These are phyloP conservation scores for Saccharomyces uvarum DNA, from an alignment of 1,139 yeast genomes.

Conservation along the genomic window DNA sequence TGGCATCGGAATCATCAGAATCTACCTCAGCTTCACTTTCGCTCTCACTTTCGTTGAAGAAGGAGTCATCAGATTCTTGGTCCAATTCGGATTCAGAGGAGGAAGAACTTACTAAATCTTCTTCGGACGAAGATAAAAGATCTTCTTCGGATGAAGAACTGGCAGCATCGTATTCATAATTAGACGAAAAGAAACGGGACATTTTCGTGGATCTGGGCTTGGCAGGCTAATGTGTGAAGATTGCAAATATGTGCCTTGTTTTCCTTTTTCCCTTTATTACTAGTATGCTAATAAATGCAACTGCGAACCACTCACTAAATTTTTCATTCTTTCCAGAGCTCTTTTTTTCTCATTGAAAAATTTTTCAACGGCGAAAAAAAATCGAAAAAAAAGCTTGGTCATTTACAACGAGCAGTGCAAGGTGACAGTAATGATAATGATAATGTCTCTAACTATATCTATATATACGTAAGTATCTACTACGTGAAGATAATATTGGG, in stretches of 20 bases:
- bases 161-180: conserved; percentile 50
- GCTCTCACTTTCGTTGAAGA: conserved; percentile 25
- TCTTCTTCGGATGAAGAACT: conserved; percentile 75
- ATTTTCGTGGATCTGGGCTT: conserved; percentile 26
- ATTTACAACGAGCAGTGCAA: not conserved
- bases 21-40: conserved; percentile 43
- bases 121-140: conserved; percentile 61
- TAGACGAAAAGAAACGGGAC: conserved; percentile 63
- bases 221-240: conserved; percentile 1
- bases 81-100: conserved; percentile 35
- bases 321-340: not conserved
- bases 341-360: not conserved
- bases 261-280: not conserved
- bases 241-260: conserved; percentile 1
- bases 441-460: not conserved
- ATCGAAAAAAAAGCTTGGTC: not conserved
- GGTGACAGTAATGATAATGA: not conserved
- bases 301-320: not conserved
- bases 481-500: not conserved
- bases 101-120: conserved; percentile 48
- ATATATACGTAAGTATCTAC: not conserved
- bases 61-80: conserved; percentile 28
- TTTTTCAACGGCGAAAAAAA: not conserved
- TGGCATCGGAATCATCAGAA: conserved; percentile 37
- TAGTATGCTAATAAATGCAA: not conserved